These are phyloP conservation scores for Citrullus mucosospermus DNA, from an alignment of 306 rosid genomes.

Conservation along the genomic window DNA sequence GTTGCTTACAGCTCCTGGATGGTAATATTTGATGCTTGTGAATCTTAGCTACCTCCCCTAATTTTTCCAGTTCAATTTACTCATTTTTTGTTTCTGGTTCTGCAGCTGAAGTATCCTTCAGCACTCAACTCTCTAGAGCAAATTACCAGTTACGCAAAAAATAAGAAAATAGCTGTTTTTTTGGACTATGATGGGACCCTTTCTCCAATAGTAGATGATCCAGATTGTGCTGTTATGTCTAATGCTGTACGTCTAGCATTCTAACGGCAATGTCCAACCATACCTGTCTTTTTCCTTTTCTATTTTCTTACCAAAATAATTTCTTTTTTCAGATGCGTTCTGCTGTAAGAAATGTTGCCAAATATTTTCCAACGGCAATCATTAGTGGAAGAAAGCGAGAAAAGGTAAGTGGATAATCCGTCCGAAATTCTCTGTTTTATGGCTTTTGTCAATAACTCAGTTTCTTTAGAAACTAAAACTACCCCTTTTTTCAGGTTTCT, in stretches of 20 bases:
- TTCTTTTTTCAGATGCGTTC: conserved; percentile 49
- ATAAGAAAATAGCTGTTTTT: conserved; percentile 71
- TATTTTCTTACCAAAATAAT: not conserved
- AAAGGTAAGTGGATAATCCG: conserved; percentile 30
- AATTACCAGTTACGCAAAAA: conserved; percentile 35
- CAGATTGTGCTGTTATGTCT: conserved; percentile 72
- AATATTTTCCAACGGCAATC: conserved; percentile 70
- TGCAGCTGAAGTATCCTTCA: conserved; percentile 71
- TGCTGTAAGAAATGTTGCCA: conserved; percentile 48
- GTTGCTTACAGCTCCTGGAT: conserved; percentile 47
- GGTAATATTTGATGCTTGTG: conserved; percentile 25
- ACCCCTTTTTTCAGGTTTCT: conserved; percentile 31
- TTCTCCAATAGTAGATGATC: conserved; percentile 90
- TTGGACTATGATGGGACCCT: conserved; percentile 93
- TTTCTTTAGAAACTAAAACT: not conserved
- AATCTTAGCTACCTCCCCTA: not conserved
- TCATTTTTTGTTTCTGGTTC: not conserved
- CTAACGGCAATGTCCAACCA: not conserved
- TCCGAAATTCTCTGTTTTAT: not conserved
- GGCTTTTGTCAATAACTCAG: not conserved
- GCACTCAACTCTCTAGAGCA: conserved; percentile 50
- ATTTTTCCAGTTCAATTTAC: not conserved
- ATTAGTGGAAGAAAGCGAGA: conserved; percentile 90
- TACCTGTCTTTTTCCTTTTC: not conserved
- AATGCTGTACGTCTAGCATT: conserved; percentile 35